Evolutionary conservation across 495 filamentous ascomycete species (phyloP).

Genomic region (Aspergillus heteromorphus): DNA sequence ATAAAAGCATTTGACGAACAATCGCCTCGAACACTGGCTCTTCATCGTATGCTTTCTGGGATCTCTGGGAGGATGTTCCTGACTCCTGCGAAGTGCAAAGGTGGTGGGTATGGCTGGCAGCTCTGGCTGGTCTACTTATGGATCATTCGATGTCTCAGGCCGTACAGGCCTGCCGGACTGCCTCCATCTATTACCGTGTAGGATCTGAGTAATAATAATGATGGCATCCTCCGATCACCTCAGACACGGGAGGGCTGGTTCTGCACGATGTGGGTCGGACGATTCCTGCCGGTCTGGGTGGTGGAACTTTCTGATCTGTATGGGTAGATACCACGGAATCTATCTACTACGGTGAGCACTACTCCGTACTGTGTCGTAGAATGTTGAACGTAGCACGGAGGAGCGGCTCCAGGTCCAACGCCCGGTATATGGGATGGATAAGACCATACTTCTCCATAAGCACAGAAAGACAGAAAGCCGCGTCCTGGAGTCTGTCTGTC

Average conservation of each 20-base stretch:
- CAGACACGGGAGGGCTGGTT: neutral
- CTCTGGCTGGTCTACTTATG: neutral
- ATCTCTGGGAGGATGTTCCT: neutral
- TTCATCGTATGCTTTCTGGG: neutral
- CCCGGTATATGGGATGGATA: no score
- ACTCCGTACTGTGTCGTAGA: no score
- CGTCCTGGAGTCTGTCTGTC: no score
- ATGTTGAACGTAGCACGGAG: no score
- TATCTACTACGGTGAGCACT: no score
- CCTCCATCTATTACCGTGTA: no score
- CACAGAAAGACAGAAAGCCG: no score
- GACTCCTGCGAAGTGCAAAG: no score
- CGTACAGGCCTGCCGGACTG: no score
- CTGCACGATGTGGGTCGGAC: neutral
- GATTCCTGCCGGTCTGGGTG: neutral
- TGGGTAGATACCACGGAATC: neutral
- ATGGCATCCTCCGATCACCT: no score
- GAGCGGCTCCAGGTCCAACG: no score
- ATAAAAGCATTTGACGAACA: conserved; percentile 17
- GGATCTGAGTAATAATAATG: neutral
- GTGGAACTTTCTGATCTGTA: neutral
- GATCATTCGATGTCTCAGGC: neutral
- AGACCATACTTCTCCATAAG: no score
- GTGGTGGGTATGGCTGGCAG: neutral
- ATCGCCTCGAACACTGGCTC: neutral